Evolutionary conservation across 306 rosid genomes (phyloP).

Genomic region (Pachyrhizus erosus): DNA sequence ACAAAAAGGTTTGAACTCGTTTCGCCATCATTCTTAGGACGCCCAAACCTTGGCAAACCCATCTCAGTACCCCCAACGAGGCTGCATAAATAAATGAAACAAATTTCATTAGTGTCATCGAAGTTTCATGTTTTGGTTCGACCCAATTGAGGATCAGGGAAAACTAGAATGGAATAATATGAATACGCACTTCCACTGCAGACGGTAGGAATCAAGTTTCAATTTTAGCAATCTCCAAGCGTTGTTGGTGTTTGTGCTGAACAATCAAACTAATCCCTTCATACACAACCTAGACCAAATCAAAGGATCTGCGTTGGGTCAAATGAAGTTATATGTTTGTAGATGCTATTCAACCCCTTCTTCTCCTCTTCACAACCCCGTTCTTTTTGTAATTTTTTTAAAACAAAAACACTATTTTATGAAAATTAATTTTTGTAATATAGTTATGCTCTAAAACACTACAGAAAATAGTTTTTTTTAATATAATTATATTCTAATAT

Average conservation of each 20-base stretch:
- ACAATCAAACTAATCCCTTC: no score
- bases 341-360: background rate
- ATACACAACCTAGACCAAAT: background rate
- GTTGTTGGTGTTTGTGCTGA: background rate
- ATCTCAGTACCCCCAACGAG: constrained; percentile 29
- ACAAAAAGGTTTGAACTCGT: constrained; percentile 74
- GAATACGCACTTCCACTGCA: background rate
- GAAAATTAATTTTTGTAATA: no score
- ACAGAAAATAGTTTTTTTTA: no score
- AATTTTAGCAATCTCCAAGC: background rate
- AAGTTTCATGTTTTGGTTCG: background rate
- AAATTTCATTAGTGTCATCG: background rate
- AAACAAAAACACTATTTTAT: no score
- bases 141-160: background rate
- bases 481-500: no score
- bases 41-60: constrained; percentile 70
- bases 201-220: constrained; percentile 30
- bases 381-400: background rate
- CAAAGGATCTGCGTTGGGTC: background rate
- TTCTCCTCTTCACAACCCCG: background rate
- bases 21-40: constrained; percentile 55
- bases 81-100: background rate
- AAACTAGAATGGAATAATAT: constrained; percentile 1
- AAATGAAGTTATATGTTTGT: background rate
- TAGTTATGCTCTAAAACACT: no score